Percentiles rank a stretch among this genome's conserved stretches.
phyloP scores from a whole-genome alignment of 768 basidiomycete genomes.

The Tricholoma saponaceum region DNA sequence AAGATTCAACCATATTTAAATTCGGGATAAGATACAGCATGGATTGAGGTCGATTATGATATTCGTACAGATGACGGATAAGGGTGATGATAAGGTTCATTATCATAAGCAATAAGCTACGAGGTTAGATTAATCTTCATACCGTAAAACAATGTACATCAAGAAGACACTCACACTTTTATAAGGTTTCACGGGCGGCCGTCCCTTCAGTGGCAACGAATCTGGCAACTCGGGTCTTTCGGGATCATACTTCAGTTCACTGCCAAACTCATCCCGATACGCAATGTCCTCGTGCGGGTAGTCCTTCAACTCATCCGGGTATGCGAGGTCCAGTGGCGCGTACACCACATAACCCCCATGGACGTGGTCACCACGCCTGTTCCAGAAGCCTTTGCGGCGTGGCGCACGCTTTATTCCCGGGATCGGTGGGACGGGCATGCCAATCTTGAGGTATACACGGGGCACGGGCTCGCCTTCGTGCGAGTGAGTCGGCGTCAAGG shows the following conservation, averaged over 20 bases:
- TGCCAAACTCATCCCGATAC: slow-evolving; percentile 52
- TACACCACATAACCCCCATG: slow-evolving; percentile 55
- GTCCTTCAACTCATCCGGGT: slow-evolving; percentile 54
- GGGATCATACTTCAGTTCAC: slow-evolving; percentile 34
- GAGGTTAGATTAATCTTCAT: slow-evolving; percentile 3
- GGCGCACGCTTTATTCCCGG: slow-evolving; percentile 21
- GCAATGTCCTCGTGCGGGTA: slow-evolving; percentile 56
- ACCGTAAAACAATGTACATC: background rate
- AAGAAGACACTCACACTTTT: slow-evolving; percentile 35
- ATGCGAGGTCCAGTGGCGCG: slow-evolving; percentile 51
- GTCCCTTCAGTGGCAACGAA: slow-evolving; percentile 55
- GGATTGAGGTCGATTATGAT: background rate
- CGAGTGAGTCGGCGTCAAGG: slow-evolving; percentile 7
- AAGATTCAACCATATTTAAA: background rate
- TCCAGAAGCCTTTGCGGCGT: slow-evolving; percentile 64
- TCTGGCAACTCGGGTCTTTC: slow-evolving; percentile 55
- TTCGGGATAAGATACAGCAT: background rate
- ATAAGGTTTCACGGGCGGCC: slow-evolving; percentile 53
- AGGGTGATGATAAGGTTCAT: background rate
- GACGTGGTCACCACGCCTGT: slow-evolving; percentile 70
- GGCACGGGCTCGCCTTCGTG: background rate
- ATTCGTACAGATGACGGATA: slow-evolving; percentile 13
- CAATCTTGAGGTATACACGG: slow-evolving; percentile 1
- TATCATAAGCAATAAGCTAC: slow-evolving; percentile 37
- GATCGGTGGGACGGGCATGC: slow-evolving; percentile 7